Base-by-base conservation (phyloP, 176 grass and related monocot genomes). In the Themeda triandra region DNA sequence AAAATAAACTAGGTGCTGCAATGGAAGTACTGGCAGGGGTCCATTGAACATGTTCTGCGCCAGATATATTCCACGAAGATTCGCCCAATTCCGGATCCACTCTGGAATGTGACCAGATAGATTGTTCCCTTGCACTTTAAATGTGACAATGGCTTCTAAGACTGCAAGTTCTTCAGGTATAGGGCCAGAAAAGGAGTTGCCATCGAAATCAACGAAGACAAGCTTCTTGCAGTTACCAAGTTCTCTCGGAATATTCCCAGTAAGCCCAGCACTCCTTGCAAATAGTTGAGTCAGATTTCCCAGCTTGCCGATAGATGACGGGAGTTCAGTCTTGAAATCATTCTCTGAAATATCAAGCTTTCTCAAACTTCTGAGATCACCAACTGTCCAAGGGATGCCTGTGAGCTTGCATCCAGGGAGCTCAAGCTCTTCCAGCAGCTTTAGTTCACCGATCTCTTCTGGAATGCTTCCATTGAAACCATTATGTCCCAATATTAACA, bases 331-430 rank as follows among this genome's bases (percentile, higher is more conserved):
- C 24, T 86, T 63, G 39, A 98, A 98, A 44, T 83, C 80, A 77
- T 98, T 98, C 45, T 90, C 96, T 44, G 96, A 98, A 85, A 98
- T 91, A 66, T 98, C 96, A 31, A 98, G 74, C 83, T 90, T 74
- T 29, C 82, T 93, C 86, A 98, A 82, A 67, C 88, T 95, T 66
- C 77, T 85, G 11, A 98, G 91, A 78, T 82, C 81, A 23, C 87
- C 75, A 56, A 98, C 78, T 85, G 92, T 83, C 69, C 37, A 49
- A 36, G 96, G 96, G 69, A 98, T 87, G 25, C 93, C 96, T 51
- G 85, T 91, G 71, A 95, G 84, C 78, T 94, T 93, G 85, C 86
- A 95, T 74, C 60, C 89, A 51, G 86, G 84, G 54, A 94, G 69
- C 73, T 83, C 68, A 40, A 98, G 84, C 80, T 76, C 75, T 88